Evolutionary conservation across 495 filamentous ascomycete species (phyloP).

Genomic region (Penicillium flavigenum): DNA sequence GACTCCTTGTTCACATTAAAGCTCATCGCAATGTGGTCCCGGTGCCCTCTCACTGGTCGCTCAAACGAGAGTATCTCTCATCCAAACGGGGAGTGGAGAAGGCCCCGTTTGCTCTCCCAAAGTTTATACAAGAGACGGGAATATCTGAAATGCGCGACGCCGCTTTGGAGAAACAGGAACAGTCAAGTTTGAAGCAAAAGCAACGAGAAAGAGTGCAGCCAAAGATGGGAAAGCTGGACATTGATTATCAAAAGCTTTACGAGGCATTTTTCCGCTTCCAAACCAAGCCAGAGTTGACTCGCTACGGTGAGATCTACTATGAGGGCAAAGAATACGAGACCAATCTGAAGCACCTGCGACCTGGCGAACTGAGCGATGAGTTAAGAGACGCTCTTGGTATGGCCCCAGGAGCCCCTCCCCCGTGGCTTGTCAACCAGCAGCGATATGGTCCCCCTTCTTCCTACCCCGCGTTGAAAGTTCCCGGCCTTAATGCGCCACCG

Average conservation of each 20-base stretch:
- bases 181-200: slow-evolving; percentile 88
- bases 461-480: slow-evolving; percentile 89
- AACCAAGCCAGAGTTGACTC: slow-evolving; percentile 88
- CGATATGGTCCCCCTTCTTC: slow-evolving; percentile 89
- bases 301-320: slow-evolving; percentile 97
- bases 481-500: slow-evolving; percentile 91
- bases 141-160: slow-evolving; percentile 98
- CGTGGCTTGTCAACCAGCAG: slow-evolving; percentile 97
- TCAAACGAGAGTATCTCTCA: slow-evolving; percentile 95
- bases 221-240: slow-evolving; percentile 96
- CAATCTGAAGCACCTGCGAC: slow-evolving; percentile 82
- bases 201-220: slow-evolving; percentile 91
- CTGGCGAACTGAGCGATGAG: slow-evolving; percentile 86
- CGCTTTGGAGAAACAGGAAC: slow-evolving; percentile 90
- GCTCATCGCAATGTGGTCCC: slow-evolving; percentile 93
- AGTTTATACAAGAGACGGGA: slow-evolving; percentile 96
- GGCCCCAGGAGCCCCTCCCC: slow-evolving; percentile 87
- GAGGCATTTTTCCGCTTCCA: slow-evolving; percentile 98
- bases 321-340: slow-evolving; percentile 99
- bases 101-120: slow-evolving; percentile 84
- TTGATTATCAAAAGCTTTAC: slow-evolving; percentile 96
- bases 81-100: slow-evolving; percentile 97
- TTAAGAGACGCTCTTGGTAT: slow-evolving; percentile 93
- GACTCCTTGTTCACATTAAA: slow-evolving; percentile 89
- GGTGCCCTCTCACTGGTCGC: slow-evolving; percentile 87